These are phyloP conservation scores for Pythium periplocum DNA, from an alignment of 352 stramenopile species.

Conservation along the genomic window DNA sequence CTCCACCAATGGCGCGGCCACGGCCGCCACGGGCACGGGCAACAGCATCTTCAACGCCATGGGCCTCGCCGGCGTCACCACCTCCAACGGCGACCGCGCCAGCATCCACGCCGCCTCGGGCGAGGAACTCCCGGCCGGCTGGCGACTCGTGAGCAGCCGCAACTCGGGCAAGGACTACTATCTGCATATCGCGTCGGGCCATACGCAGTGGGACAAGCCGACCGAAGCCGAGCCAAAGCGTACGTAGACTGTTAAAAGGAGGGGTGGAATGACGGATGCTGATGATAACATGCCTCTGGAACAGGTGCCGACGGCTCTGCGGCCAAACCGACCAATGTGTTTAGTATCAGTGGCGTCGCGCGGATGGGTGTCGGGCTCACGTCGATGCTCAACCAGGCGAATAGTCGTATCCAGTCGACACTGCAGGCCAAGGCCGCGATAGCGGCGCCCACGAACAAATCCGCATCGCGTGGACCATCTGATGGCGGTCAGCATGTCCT, in stretches of 20 bases:
- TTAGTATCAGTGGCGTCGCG: conserved; percentile 52
- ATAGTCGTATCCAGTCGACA: conserved; percentile 62
- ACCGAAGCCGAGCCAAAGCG: conserved; percentile 61
- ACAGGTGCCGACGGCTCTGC: conserved; percentile 5
- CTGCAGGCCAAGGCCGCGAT: conserved; percentile 42
- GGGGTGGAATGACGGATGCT: too few relatives aligned
- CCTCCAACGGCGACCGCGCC: conserved; percentile 3
- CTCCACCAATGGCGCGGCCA: too few relatives aligned
- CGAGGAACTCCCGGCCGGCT: conserved; percentile 48
- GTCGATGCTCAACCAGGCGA: conserved; percentile 62
- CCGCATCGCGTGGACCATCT: conserved; percentile 26
- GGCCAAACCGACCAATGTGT: conserved; percentile 27
- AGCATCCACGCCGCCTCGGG: background rate
- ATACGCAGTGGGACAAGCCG: conserved; percentile 64
- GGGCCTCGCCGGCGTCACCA: conserved; percentile 17
- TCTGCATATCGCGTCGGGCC: conserved; percentile 57
- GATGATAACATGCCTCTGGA: too few relatives aligned
- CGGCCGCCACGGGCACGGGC: conserved; percentile 24
- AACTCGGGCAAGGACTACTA: conserved; percentile 67
- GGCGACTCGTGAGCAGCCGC: conserved; percentile 64
- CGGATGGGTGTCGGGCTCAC: conserved; percentile 59
- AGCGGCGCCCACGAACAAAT: conserved; percentile 10
- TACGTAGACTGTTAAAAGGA: conserved; percentile 11
- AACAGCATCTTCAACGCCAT: conserved; percentile 66
- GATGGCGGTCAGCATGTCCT: conserved; percentile 66